Evolutionary conservation across 805 yeast species (phyloP).

Genomic region (Metschnikowia noctiluminum): DNA sequence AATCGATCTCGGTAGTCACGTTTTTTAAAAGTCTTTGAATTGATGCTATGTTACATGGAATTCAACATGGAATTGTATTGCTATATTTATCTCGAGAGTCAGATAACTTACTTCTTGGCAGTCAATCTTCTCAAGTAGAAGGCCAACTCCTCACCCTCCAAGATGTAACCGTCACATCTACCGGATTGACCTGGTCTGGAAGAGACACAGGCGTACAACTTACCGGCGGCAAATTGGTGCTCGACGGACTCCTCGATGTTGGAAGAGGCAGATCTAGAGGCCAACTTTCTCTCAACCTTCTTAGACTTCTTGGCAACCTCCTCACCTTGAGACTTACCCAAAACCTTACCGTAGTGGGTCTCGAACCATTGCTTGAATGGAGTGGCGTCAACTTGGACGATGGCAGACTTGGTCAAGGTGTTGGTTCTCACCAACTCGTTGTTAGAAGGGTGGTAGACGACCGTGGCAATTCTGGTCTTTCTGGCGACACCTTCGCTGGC

Average conservation of each 20-base stretch:
- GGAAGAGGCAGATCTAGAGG: slow-evolving; percentile 83
- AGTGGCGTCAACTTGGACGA: slow-evolving; percentile 99
- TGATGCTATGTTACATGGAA: background rate
- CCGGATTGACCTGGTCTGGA: slow-evolving; percentile 99
- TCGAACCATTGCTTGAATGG: slow-evolving; percentile 99
- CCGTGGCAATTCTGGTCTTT: slow-evolving; percentile 98
- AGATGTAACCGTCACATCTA: slow-evolving; percentile 99
- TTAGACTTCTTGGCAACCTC: slow-evolving; percentile 66
- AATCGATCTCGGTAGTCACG: too few relatives aligned
- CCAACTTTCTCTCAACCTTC: slow-evolving; percentile 87
- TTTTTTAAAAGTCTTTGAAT: background rate
- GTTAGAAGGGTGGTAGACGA: slow-evolving; percentile 99
- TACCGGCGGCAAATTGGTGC: slow-evolving; percentile 97
- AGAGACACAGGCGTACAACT: slow-evolving; percentile 96
- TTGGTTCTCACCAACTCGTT: slow-evolving; percentile 99
- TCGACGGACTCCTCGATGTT: slow-evolving; percentile 88
- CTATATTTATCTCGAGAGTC: slow-evolving; percentile 6
- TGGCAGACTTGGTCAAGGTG: slow-evolving; percentile 98
- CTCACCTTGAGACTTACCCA: slow-evolving; percentile 67
- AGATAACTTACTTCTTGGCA: slow-evolving; percentile 82
- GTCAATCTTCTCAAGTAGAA: slow-evolving; percentile 99
- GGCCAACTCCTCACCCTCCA: slow-evolving; percentile 99
- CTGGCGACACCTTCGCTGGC: slow-evolving; percentile 97
- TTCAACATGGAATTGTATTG: slow-evolving; percentile 16
- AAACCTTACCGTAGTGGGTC: slow-evolving; percentile 91